Base-by-base conservation (phyloP, 1,284 basidiomycete species). In the Serendipita sp. region DNA sequence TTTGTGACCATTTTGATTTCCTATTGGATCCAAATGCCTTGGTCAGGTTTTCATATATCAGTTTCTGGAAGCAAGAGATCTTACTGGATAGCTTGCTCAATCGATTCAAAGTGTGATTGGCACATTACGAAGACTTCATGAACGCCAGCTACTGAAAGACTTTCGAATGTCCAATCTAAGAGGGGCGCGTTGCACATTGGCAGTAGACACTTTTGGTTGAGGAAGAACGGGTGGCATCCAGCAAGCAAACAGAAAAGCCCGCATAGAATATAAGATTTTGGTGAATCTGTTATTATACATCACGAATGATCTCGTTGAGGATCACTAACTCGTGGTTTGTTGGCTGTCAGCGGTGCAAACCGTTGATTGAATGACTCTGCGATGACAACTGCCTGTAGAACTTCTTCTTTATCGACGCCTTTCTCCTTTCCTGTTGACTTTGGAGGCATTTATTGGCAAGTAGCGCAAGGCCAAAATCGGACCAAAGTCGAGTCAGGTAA, bases 91-190 rank as follows among this genome's bases (percentile, higher is more conserved):
- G 84, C 90, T 10, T 80, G 78, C 71, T 88, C 87, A 69, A 94
- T 85, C 70, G 88, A 84, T 63, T 88, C 85, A 8, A 90, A 82
- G 73, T 95, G 89, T 67, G 85, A 95, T 70, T 85, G 82, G 74
- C 85, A 95, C 66, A 98, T 86, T 63, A 99, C 87, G 73, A 97
- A 95, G 65, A 97, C 90, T 74, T 98, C 91, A 70, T 94, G 88
- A 53, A 98, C 93, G 61, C 93, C 93, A 38, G 92, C 91, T 17
- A 93, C 78, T 35, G 91, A 86, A 55, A 99, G 81, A 70, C 88
- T 88, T 74, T 99, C 95, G 66, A 99, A 86, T 1, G 95, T 97
- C 93, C 94, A 98, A 69, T 93, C 87, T 35, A 99, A 79, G 41
- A 99, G 76, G 2, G 94, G 89, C 1, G 90, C 88, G 71, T 95